phyloP scores from a whole-genome alignment of 148 eudicot species.

The Fallopia convolvulus region DNA sequence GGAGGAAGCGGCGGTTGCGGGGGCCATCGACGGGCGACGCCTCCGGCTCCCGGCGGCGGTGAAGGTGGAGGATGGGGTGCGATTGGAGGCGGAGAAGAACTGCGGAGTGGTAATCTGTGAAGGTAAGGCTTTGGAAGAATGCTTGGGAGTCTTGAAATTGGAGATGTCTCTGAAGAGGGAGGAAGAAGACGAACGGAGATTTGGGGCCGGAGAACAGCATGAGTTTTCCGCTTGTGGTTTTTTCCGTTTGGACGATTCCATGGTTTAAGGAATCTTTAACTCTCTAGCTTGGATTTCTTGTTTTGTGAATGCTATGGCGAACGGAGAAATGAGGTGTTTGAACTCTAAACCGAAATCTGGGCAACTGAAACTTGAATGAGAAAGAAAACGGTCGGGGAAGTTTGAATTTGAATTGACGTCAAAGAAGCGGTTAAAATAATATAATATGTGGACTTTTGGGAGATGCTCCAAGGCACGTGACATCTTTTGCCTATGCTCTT shows the following conservation, averaged over 20 bases:
- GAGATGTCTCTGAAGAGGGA: constrained; percentile 65
- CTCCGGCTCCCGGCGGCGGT: constrained; percentile 20
- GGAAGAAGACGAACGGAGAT: constrained; percentile 21
- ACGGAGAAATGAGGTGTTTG: background rate
- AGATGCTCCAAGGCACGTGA: background rate
- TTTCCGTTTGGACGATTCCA: background rate
- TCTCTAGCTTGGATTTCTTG: background rate
- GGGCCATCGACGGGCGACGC: constrained; percentile 3
- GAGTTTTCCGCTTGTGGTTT: background rate
- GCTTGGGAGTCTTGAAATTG: constrained; percentile 69
- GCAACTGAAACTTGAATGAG: background rate
- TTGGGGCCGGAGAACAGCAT: constrained; percentile 6
- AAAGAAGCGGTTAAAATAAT: background rate
- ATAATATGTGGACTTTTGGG: background rate
- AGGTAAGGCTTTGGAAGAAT: constrained; percentile 24
- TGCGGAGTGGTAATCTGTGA: constrained; percentile 28
- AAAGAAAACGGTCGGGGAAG: background rate
- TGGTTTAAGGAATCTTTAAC: background rate
- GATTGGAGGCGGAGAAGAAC: constrained; percentile 58
- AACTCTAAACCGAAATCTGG: background rate
- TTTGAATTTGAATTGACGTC: constrained; percentile 3
- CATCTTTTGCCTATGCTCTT: background rate
- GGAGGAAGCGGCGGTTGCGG: constrained; percentile 4
- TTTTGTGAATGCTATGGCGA: background rate
- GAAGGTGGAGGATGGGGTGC: constrained; percentile 39